phyloP scores from a whole-genome alignment of 1,284 basidiomycete species.

The Moesziomyces sp. region DNA sequence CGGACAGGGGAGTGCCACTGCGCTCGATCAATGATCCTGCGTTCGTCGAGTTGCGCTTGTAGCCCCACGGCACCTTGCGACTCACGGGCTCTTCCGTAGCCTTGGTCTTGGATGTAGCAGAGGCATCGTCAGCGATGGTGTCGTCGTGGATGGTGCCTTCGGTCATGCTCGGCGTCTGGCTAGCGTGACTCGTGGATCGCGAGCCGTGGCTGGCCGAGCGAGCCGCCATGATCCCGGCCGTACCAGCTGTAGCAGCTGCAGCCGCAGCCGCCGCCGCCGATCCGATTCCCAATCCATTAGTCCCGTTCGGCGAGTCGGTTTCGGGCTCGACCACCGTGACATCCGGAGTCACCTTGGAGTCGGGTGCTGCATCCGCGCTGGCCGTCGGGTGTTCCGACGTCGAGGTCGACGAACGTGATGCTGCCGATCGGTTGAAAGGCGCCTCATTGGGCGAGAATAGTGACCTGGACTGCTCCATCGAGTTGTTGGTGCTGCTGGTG shows the following conservation, averaged over 20 bases:
- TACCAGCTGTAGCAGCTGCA: constrained; percentile 2
- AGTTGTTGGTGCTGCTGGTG: constrained; percentile 41
- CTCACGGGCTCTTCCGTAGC: constrained; percentile 43
- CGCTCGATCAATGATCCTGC: constrained; percentile 17
- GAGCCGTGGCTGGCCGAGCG: constrained; percentile 28
- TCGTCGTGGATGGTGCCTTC: constrained; percentile 17
- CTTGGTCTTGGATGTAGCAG: constrained; percentile 23
- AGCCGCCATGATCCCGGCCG: constrained; percentile 6
- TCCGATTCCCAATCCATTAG: constrained; percentile 18
- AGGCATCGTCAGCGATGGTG: constrained; percentile 20
- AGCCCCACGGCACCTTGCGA: constrained; percentile 59
- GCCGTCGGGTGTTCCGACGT: constrained; percentile 26
- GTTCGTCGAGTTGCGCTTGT: constrained; percentile 47
- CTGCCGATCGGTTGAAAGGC: constrained; percentile 15
- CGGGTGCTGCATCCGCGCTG: constrained; percentile 15
- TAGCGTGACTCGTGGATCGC: constrained; percentile 29
- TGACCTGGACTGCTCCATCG: constrained; percentile 30
- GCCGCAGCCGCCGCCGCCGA: constrained; percentile 4
- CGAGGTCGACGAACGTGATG: constrained; percentile 34
- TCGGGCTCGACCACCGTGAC: constrained; percentile 28
- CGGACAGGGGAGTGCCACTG: constrained; percentile 33
- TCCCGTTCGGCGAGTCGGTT: background rate
- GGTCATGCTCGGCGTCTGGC: constrained; percentile 20
- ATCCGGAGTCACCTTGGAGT: constrained; percentile 19
- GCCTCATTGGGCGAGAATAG: constrained; percentile 26